Conservation (phyloP, 139 green algal genomes). For the Chlamydomonas asymmetrica region DNA sequence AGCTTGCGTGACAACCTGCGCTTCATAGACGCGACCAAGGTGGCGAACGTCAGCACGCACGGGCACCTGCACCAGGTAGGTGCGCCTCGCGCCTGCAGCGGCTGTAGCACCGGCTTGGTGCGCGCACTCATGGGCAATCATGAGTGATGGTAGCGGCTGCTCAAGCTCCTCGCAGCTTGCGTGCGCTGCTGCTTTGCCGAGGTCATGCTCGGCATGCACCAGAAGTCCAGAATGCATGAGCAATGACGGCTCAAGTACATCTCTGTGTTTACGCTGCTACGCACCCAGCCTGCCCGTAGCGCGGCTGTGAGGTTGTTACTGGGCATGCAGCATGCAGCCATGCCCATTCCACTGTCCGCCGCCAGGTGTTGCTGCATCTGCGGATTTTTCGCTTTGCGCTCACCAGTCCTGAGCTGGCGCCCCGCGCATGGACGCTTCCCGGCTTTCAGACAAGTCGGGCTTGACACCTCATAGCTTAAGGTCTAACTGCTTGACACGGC, state of each 20-base stretch:
- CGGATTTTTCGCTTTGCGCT: not conserved
- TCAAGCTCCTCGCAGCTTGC: too few relatives aligned
- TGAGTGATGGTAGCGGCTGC: too few relatives aligned
- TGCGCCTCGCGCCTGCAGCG: too few relatives aligned
- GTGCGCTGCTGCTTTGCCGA: not conserved
- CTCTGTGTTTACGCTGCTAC: not conserved
- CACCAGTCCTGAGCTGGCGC: not conserved
- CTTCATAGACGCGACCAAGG: constrained; percentile 32
- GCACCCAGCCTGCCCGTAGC: too few relatives aligned
- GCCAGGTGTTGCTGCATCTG: too few relatives aligned
- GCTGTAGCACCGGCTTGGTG: too few relatives aligned
- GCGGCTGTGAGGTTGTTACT: too few relatives aligned
- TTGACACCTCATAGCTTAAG: not conserved
- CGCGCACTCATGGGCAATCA: too few relatives aligned
- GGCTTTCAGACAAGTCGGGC: not conserved
- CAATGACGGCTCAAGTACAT: too few relatives aligned
- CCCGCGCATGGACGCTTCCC: too few relatives aligned
- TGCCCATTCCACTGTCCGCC: too few relatives aligned
- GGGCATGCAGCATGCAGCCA: too few relatives aligned
- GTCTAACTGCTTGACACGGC: not conserved
- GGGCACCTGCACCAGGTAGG: constrained; percentile 13
- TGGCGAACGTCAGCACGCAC: constrained; percentile 1
- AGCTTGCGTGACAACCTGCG: constrained; percentile 7
- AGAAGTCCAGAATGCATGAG: not conserved
- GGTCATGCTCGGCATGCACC: not conserved